phyloP scores from a whole-genome alignment of 139 green algal species.

The Volvox reticuliferus region DNA sequence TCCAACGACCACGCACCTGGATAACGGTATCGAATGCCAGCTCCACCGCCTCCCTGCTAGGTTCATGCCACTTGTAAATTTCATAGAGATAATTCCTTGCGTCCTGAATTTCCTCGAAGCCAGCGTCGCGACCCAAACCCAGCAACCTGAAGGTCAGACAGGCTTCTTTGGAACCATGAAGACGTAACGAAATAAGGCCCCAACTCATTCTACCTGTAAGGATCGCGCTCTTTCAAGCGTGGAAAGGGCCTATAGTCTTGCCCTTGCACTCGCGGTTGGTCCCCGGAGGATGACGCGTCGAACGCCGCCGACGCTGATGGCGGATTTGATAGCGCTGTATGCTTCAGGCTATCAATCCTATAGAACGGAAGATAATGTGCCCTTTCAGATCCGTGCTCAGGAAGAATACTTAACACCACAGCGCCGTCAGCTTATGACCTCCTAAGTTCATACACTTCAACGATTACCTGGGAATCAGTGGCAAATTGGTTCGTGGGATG shows the following conservation, averaged over 20 bases:
- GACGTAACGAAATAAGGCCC: not conserved
- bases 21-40: slow-evolving; percentile 87
- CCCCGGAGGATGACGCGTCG: slow-evolving; percentile 4
- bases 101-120: slow-evolving; percentile 88
- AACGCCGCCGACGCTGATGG: slow-evolving; percentile 26
- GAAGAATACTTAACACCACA: not conserved
- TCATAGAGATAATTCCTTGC: slow-evolving; percentile 85
- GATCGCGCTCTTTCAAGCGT: slow-evolving; percentile 78
- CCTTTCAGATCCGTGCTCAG: not conserved
- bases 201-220: slow-evolving; percentile 74
- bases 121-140: slow-evolving; percentile 76
- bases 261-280: not conserved
- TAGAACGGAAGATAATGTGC: not conserved
- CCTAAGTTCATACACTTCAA: not conserved
- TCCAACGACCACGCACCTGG: slow-evolving; percentile 42
- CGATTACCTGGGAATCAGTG: not conserved
- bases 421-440: slow-evolving; percentile 2
- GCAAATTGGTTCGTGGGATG: too few species aligned
- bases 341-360: not conserved
- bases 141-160: slow-evolving; percentile 67
- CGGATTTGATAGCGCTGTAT: slow-evolving; percentile 22
- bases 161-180: not conserved
- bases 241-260: slow-evolving; percentile 75
- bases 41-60: slow-evolving; percentile 86
- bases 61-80: slow-evolving; percentile 84